Percentiles rank a stretch among this genome's conserved stretches.
Conservation (phyloP, 2,329 filamentous ascomycete genomes). For the Thielaviopsis populi region DNA sequence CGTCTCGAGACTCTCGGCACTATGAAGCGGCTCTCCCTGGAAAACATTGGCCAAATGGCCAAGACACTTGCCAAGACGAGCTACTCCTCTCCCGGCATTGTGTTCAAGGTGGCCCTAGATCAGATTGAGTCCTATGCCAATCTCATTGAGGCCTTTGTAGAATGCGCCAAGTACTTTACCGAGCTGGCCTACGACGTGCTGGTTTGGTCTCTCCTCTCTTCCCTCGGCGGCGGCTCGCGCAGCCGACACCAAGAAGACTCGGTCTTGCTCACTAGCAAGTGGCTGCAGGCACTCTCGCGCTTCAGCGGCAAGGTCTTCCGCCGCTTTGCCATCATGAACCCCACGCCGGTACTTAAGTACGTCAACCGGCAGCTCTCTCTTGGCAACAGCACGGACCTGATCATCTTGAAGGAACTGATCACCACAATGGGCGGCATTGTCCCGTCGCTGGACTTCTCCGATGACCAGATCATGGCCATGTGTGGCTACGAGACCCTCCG, state of each 20-base stretch:
- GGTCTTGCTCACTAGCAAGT: slow-evolving; percentile 65
- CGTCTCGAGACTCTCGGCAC: slow-evolving; percentile 67
- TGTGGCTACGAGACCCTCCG: slow-evolving; percentile 70
- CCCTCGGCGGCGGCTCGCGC: slow-evolving; percentile 44
- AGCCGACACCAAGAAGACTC: slow-evolving; percentile 48
- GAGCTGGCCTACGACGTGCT: slow-evolving; percentile 84
- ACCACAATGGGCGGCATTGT: slow-evolving; percentile 88
- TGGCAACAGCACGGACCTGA: slow-evolving; percentile 78
- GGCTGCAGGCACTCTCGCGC: slow-evolving; percentile 78
- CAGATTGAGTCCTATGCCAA: slow-evolving; percentile 93
- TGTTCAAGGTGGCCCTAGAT: slow-evolving; percentile 75
- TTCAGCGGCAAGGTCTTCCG: slow-evolving; percentile 86
- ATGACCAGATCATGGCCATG: slow-evolving; percentile 75
- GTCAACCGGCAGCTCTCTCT: slow-evolving; percentile 68
- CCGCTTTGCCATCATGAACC: slow-evolving; percentile 69
- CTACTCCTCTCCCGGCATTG: slow-evolving; percentile 75
- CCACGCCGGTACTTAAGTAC: slow-evolving; percentile 75
- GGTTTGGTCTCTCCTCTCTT: slow-evolving; percentile 79
- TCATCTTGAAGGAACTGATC: slow-evolving; percentile 81
- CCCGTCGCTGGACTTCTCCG: slow-evolving; percentile 73
- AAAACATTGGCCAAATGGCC: slow-evolving; percentile 74
- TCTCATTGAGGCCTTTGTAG: slow-evolving; percentile 84
- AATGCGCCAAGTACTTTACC: slow-evolving; percentile 89
- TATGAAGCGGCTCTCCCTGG: slow-evolving; percentile 78
- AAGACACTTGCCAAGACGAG: slow-evolving; percentile 84